Evolutionary conservation across 2,329 filamentous ascomycete genomes (phyloP).

Genomic region (Pseudofabraea citricarpa): DNA sequence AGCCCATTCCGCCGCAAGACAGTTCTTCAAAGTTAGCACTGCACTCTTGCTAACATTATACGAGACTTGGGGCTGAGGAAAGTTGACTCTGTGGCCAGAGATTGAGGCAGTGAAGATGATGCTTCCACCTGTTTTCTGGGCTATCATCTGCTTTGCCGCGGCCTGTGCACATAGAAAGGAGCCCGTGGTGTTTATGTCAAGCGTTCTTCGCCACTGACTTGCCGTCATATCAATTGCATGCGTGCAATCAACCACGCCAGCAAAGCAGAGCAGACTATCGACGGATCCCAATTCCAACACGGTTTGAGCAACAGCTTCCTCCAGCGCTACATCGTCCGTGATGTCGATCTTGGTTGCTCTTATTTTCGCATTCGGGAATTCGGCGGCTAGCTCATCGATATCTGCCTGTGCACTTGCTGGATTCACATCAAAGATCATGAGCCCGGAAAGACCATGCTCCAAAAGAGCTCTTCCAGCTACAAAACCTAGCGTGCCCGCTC

Average conservation of each 20-base stretch:
- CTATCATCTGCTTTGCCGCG: conserved; percentile 47
- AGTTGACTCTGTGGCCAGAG: conserved; percentile 65
- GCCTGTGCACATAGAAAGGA: conserved; percentile 68
- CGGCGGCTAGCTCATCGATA: conserved; percentile 40
- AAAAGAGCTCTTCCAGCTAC: conserved; percentile 56
- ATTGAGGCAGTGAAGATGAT: conserved; percentile 66
- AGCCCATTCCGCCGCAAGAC: conserved; percentile 70
- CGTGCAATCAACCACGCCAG: conserved; percentile 60
- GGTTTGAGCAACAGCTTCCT: conserved; percentile 35
- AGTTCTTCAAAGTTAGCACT: conserved; percentile 57
- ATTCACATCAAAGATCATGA: conserved; percentile 53
- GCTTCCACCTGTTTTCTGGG: conserved; percentile 46
- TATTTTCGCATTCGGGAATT: conserved; percentile 52
- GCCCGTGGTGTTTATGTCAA: conserved; percentile 71
- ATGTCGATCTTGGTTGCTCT: conserved; percentile 52
- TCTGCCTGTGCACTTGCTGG: conserved; percentile 38
- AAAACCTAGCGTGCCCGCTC: conserved; percentile 59
- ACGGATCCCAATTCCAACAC: conserved; percentile 43
- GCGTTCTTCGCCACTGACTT: conserved; percentile 54
- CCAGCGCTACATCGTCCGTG: conserved; percentile 45
- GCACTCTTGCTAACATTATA: conserved; percentile 73
- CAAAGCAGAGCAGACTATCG: conserved; percentile 51
- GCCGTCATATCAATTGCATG: conserved; percentile 55
- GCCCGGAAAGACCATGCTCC: conserved; percentile 57
- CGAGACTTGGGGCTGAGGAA: conserved; percentile 64